phyloP scores from a whole-genome alignment of 352 stramenopile species.

The Bremia lactucae region DNA sequence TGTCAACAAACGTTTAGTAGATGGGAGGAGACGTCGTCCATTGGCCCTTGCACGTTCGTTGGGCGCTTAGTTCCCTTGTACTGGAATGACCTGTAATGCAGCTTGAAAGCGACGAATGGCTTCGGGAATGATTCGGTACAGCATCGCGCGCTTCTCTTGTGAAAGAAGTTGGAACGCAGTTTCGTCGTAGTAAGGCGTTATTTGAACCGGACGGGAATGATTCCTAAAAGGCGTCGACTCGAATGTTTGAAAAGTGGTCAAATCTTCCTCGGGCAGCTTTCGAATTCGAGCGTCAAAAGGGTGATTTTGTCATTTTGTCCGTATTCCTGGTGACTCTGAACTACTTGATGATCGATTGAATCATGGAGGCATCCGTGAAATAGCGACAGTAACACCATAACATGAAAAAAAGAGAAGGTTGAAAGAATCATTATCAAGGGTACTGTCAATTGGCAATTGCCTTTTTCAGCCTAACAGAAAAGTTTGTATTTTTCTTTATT shows the following conservation, averaged over 20 bases:
- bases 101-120: slow-evolving; percentile 50
- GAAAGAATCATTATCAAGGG: slow-evolving; percentile 1
- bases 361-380: slow-evolving; percentile 23
- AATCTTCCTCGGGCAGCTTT: slow-evolving; percentile 6
- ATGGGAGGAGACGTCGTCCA: slow-evolving; percentile 43
- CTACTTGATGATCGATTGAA: slow-evolving; percentile 16
- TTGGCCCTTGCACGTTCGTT: slow-evolving; percentile 44
- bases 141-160: slow-evolving; percentile 25
- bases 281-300: slow-evolving; percentile 11
- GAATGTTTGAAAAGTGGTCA: slow-evolving; percentile 30
- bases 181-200: slow-evolving; percentile 65
- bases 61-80: slow-evolving; percentile 52
- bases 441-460: neutral
- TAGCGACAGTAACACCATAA: neutral
- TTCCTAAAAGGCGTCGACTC: slow-evolving; percentile 13
- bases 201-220: slow-evolving; percentile 49
- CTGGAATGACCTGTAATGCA: slow-evolving; percentile 47
- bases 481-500: no score
- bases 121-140: slow-evolving; percentile 52
- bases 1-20: slow-evolving; percentile 40
- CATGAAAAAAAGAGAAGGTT: neutral
- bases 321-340: slow-evolving; percentile 16
- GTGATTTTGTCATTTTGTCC: slow-evolving; percentile 10
- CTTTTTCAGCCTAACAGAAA: no score
- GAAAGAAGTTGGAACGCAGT: slow-evolving; percentile 31